Conservation (phyloP, 2,329 filamentous ascomycete species). For the Colletotrichum acutatum region DNA sequence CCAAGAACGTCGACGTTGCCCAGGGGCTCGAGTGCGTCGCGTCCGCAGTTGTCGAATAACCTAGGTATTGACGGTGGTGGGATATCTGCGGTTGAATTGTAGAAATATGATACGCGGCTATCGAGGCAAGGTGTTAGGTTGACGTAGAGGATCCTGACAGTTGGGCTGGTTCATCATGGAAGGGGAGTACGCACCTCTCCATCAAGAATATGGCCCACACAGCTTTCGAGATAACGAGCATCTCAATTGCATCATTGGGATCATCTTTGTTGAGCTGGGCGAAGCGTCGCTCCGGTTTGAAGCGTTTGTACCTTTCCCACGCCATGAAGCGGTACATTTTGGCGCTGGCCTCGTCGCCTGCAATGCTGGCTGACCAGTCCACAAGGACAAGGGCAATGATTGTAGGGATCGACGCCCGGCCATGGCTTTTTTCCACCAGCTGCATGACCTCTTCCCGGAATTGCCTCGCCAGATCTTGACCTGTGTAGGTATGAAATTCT, state of each 20-base stretch:
- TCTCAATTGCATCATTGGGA: constrained; percentile 1
- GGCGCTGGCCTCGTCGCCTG: constrained; percentile 23
- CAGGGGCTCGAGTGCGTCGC: constrained; percentile 5
- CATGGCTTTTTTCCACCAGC: constrained; percentile 29
- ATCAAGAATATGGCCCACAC: constrained; percentile 29
- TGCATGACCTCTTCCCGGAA: constrained; percentile 30
- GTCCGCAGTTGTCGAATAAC: constrained; percentile 20
- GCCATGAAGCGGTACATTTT: constrained; percentile 35
- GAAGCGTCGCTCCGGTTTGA: constrained; percentile 20
- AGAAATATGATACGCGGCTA: constrained; percentile 32
- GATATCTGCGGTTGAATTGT: constrained; percentile 9
- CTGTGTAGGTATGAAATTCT: constrained; percentile 24
- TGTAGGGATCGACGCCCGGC: constrained; percentile 26
- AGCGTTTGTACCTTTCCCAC: constrained; percentile 31
- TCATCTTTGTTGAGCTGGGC: constrained; percentile 5
- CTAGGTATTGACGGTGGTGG: constrained; percentile 24
- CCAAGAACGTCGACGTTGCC: constrained; percentile 29
- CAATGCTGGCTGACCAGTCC: constrained; percentile 22
- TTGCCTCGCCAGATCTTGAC: constrained; percentile 12
- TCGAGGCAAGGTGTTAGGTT: too few species aligned
- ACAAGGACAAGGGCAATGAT: constrained; percentile 24
- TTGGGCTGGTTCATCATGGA: not conserved
- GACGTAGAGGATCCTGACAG: not conserved
- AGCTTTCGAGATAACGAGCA: constrained; percentile 18
- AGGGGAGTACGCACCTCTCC: constrained; percentile 12